A percentile compares a stretch with the other conserved stretches of the same genome.
phyloP scores from a whole-genome alignment of 2,329 filamentous ascomycete genomes.

The Cyphellophora attinorum region DNA sequence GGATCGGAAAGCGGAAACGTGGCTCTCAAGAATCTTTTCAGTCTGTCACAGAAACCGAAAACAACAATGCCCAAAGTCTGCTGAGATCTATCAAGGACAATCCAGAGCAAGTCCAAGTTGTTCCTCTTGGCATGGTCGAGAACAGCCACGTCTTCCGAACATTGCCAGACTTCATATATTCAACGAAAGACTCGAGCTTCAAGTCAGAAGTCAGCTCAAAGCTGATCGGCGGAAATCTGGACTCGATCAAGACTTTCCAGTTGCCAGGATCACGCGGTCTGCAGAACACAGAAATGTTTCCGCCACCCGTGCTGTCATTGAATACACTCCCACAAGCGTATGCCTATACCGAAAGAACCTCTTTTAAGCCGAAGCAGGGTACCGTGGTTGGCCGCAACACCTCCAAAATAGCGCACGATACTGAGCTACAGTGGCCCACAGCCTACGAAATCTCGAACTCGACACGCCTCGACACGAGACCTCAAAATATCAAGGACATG shows the following conservation, averaged over 20 bases:
- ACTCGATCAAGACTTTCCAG: conserved; percentile 53
- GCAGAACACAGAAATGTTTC: conserved; percentile 60
- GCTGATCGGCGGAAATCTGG: conserved; percentile 63
- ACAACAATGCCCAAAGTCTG: conserved; percentile 44
- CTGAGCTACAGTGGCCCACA: conserved; percentile 53
- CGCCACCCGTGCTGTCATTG: conserved; percentile 38
- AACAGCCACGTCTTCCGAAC: conserved; percentile 81
- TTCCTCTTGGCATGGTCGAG: conserved; percentile 62
- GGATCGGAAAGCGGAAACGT: conserved; percentile 78
- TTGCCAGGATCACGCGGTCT: conserved; percentile 54
- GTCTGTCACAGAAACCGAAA: conserved; percentile 23
- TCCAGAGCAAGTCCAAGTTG: conserved; percentile 53
- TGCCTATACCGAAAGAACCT: conserved; percentile 75
- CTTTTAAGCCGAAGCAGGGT: conserved; percentile 46
- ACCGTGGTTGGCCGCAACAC: neutral
- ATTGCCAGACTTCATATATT: conserved; percentile 75
- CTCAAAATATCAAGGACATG: conserved; percentile 1
- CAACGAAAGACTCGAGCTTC: conserved; percentile 58
- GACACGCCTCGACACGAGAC: conserved; percentile 1
- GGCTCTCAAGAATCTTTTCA: conserved; percentile 61
- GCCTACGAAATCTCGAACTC: neutral
- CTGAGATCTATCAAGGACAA: conserved; percentile 63
- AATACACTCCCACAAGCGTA: conserved; percentile 20
- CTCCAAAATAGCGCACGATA: conserved; percentile 47
- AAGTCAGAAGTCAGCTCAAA: conserved; percentile 62